Base-by-base conservation (phyloP, 2,329 filamentous ascomycete species). In the Neofusicoccum cordaticola region DNA sequence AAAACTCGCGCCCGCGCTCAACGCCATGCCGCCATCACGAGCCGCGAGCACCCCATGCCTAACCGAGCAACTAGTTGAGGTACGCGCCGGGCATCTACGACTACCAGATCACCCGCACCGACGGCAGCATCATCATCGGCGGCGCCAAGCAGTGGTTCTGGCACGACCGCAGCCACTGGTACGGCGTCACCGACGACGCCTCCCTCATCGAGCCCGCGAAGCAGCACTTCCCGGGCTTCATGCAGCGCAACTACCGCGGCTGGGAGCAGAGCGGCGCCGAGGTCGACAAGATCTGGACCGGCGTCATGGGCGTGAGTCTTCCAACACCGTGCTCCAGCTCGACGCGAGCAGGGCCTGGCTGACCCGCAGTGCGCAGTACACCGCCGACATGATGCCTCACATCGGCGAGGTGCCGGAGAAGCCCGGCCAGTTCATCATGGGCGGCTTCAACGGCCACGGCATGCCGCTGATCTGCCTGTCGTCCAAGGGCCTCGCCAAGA, bases 361-460 rank as follows among this genome's bases (percentile, higher is more conserved):
- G 79, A 81, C 9, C 80, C 80, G 77, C 80, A 79, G 1, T 22
- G 4, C 15, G 17, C 52, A 58, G 61, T 78, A 78, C 52, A 80
- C 76, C 0, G 72, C 73, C 0, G 82, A 84, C 65, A 72, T 70
- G 0, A 67, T 64, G 66, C 82, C 83, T 0, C 77, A 79, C n/a
- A 70, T 85, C 1, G 82, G 82, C 0, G 67, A 68, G 0, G 72
- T 85, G 0, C 82, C 82, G 0, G 76, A 71, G 0, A 75, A 74
- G 52, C 63, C 72, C 2, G 75, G 74, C 5, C 77, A 81, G 66
- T 81, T 77, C 52, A 73, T 85, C n/a, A 70, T 81, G 22, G 81
- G 79, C 0, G 83, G 83, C 0, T 85, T 84, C 66, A 80, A 78
- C 35, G 83, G 83, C 0, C 82, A 84, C 63, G 83, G 83, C 0